Base-by-base conservation (phyloP, 768 basidiomycete species). In the Dendrothele bispora region DNA sequence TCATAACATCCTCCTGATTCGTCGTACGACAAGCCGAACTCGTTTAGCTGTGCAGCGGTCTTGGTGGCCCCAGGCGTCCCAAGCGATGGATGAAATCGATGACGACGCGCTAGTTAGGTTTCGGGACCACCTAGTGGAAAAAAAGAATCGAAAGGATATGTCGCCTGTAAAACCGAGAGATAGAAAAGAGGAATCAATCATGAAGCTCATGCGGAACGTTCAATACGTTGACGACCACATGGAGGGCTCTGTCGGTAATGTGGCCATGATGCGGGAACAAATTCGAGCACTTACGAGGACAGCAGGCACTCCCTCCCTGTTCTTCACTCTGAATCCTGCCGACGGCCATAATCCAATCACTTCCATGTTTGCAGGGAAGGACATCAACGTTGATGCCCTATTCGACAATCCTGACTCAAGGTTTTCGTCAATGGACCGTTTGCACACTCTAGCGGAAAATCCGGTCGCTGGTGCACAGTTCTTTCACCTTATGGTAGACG, bases 391-490 rank as follows among this genome's bases (percentile, higher is more conserved):
- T 5, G 56, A 60, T 17, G 32, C 54, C 2, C 7, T 40, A 1
- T 50, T 55, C 41, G 36, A 37, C 8, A 28, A 26, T 18, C 27
- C 44, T 0, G 51, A 53, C 26, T 50, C 51, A 7, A 5, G 24
- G 4, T 53, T 46, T 22, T 42, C 51, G 1, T 20, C 46, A 1
- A 50, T 55, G 26, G 42, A 48, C 18, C 46, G 54, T 1, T 46
- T 50, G 1, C 47, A 24, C 30, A n/a, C n/a, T n/a, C n/a, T 69
- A 3, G 65, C 64, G 0, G 22, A 32, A 0, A 62, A 71, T 42
- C 69, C 67, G 0, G 61, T 59, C 27, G 68, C 64, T 3, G 61
- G 67, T 1, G 67, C 68, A 1, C 55, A 62, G 37, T 71, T 67
- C 42, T 71, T 67, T 46, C 53, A 69, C 24, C 57, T 66, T 34